These are phyloP conservation scores for Phytophthora gonapodyides DNA, from an alignment of 352 stramenopile genomes.

Conservation along the genomic window DNA sequence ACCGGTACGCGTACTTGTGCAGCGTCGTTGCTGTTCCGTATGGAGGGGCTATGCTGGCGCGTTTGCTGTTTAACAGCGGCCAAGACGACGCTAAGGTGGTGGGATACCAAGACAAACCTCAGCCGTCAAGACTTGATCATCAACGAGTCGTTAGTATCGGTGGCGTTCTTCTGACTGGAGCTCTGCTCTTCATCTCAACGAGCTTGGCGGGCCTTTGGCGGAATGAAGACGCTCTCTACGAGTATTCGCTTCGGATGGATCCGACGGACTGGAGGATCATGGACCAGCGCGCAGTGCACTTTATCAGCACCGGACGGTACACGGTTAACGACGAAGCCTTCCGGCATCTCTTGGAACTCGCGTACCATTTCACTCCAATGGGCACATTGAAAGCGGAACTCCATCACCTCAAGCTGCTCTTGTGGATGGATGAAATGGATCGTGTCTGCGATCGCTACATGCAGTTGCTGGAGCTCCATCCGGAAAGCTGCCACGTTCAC, in stretches of 20 bases:
- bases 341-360: slow-evolving; percentile 23
- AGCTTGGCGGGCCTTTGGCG: slow-evolving; percentile 39
- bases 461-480: slow-evolving; percentile 20
- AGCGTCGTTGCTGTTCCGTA: slow-evolving; percentile 49
- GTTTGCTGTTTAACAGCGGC: slow-evolving; percentile 14
- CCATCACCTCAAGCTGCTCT: slow-evolving; percentile 25
- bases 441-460: slow-evolving; percentile 31
- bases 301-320: slow-evolving; percentile 13
- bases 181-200: slow-evolving; percentile 32
- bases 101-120: slow-evolving; percentile 6
- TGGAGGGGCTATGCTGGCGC: slow-evolving; percentile 27
- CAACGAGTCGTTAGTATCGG: background rate
- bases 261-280: slow-evolving; percentile 61
- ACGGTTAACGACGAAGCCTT: slow-evolving; percentile 19
- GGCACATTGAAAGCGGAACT: slow-evolving; percentile 38
- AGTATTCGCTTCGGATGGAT: slow-evolving; percentile 43
- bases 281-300: slow-evolving; percentile 31
- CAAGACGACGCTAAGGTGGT: background rate
- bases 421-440: slow-evolving; percentile 16
- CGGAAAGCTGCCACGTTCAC: slow-evolving; percentile 27
- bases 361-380: slow-evolving; percentile 31
- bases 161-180: slow-evolving; percentile 8
- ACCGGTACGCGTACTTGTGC: slow-evolving; percentile 76
- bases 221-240: slow-evolving; percentile 42
- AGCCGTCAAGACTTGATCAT: slow-evolving; percentile 2